A percentile compares a stretch with the other conserved stretches of the same genome.
Evolutionary conservation across 106 monocot genomes (phyloP).

Genomic region (Cymbidium sinense): DNA sequence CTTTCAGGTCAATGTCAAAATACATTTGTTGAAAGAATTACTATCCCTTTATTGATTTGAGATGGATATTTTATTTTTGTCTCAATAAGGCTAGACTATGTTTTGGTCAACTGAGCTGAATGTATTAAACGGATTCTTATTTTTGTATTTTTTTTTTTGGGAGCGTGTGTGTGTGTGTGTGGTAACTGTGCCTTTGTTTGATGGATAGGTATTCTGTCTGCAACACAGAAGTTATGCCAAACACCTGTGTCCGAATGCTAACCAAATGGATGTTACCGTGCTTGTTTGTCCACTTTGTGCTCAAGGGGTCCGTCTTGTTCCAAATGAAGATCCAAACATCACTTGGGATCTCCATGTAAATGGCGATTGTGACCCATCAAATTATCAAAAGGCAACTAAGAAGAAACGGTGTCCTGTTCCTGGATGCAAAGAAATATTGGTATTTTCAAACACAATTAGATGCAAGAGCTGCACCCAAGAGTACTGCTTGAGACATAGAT

Average conservation of each 20-base stretch:
- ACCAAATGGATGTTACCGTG: conserved; percentile 60
- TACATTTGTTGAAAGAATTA: neutral
- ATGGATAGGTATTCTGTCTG: conserved; percentile 62
- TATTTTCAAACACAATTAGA: conserved; percentile 66
- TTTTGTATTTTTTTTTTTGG: too few relatives aligned
- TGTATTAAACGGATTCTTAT: too few relatives aligned
- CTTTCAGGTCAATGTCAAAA: neutral
- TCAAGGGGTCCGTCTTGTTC: conserved; percentile 56
- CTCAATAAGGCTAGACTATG: neutral
- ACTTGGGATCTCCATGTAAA: conserved; percentile 80
- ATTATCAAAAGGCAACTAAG: conserved; percentile 55
- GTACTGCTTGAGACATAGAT: conserved; percentile 80
- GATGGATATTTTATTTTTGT: neutral
- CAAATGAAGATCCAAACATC: conserved; percentile 72
- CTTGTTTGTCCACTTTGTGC: conserved; percentile 82
- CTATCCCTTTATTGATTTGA: neutral
- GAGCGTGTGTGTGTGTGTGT: neutral
- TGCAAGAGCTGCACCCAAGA: conserved; percentile 67
- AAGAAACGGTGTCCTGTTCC: conserved; percentile 73
- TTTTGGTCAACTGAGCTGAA: neutral
- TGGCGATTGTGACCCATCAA: conserved; percentile 72
- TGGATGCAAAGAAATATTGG: conserved; percentile 61
- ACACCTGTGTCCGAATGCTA: conserved; percentile 63
- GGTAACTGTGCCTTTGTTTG: neutral
- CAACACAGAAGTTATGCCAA: conserved; percentile 62